Evolutionary conservation across 306 rosid species (phyloP), one percentile per base, ranked within the genome.

Genomic region (Acacia confusa): DNA sequence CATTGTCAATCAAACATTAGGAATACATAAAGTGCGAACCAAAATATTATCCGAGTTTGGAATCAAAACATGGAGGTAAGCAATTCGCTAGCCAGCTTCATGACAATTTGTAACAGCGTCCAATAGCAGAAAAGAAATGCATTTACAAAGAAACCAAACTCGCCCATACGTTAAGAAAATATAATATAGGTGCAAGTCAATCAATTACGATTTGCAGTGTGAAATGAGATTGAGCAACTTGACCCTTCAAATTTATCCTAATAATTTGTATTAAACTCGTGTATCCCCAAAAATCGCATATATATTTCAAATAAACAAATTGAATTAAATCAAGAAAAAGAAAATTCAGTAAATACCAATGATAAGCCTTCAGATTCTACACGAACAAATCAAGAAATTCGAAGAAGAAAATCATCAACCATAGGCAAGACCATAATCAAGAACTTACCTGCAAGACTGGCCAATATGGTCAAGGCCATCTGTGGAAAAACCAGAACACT

Each of bases 401-500:
- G 30, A 25, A 25, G n/a, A n/a, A 40, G 16, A 24, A 36, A 53
- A n/a, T 32, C 19, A 19, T 16, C 45, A 72, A 28, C 14, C 12
- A 9, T 25, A 32, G 7, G 20, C 9, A 12, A 2, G 30, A 4
- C 15, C 36, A 6, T 24, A 58, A 68, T 52, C 27, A 7, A 74
- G 40, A 36, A 76, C 5, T 15, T 84, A 95, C 99, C 93, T 91
- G 97, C 99, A 95, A 79, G 47, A 84, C 20, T 88, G 94, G 64
- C 89, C 90, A 40, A 95, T 88, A 78, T 76, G 81, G 27, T 41
- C 79, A 24, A 95, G 96, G 2, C 99, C 99, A 79, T 91, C 91
- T 0, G 99, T 95, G 79, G 99, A 88, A 81, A 95, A 93, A 1
- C 98, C 98, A 14, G 98, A 95, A 57, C 99, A 95, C 88, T 91